Conservation (phyloP, 75 land plant species). For the Azolla pinnata region DNA sequence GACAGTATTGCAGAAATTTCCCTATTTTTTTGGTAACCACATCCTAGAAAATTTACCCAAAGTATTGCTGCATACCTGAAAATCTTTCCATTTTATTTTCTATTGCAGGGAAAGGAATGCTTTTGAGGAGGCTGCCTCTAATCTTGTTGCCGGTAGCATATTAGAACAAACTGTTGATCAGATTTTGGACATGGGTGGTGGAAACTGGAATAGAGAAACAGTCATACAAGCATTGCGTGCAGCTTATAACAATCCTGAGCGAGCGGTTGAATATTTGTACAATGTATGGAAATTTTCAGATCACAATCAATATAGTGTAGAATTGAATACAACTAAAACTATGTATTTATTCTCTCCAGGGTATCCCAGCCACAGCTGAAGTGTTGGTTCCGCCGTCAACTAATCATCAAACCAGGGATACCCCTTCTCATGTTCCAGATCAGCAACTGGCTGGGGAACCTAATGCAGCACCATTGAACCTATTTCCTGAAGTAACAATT, state of each 20-base stretch:
- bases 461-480: constrained; percentile 61
- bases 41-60: no score
- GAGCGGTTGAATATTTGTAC: constrained; percentile 85
- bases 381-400: constrained; percentile 20
- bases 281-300: constrained; percentile 46
- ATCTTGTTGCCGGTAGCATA: constrained; percentile 58
- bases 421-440: constrained; percentile 17
- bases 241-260: constrained; percentile 79
- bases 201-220: constrained; percentile 78
- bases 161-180: constrained; percentile 54
- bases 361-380: constrained; percentile 70
- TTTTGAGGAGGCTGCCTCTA: constrained; percentile 79
- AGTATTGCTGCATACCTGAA: not conserved
- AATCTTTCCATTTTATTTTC: not conserved
- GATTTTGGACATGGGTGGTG: constrained; percentile 88
- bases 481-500: constrained; percentile 56
- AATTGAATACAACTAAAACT: not conserved
- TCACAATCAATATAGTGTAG: not conserved
- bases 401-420: constrained; percentile 11
- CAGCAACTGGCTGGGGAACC: constrained; percentile 34
- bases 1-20: no score
- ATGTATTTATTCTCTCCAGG: constrained; percentile 26
- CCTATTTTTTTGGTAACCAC: no score
- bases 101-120: constrained; percentile 25
- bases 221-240: constrained; percentile 79